phyloP scores from a whole-genome alignment of 2,329 filamentous ascomycete genomes.

The Neofusicoccum kwambonambiense region DNA sequence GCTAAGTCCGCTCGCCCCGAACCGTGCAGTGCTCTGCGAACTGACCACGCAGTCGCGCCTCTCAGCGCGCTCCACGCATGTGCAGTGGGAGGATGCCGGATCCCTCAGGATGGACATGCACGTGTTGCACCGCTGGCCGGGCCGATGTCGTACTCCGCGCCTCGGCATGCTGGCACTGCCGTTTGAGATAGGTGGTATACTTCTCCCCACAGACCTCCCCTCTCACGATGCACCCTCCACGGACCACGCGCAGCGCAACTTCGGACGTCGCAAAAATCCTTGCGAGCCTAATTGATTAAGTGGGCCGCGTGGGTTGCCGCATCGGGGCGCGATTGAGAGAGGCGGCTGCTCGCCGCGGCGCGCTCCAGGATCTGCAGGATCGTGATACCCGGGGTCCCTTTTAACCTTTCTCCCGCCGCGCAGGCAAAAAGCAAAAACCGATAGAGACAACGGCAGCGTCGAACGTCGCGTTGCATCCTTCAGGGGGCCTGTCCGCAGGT shows the following conservation, averaged over 20 bases:
- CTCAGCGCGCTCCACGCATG: too few relatives aligned
- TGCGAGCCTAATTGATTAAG: neutral
- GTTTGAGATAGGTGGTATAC: neutral
- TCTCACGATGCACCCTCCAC: neutral
- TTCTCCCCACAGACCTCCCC: neutral
- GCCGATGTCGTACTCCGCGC: neutral
- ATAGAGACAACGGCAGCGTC: neutral
- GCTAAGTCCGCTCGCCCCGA: too few relatives aligned
- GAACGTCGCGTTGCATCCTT: neutral
- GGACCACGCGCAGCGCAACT: neutral
- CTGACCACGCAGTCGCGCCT: too few relatives aligned
- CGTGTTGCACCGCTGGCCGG: too few relatives aligned
- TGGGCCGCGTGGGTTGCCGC: neutral
- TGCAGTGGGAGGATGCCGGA: too few relatives aligned
- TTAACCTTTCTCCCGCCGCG: neutral
- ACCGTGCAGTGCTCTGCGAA: too few relatives aligned
- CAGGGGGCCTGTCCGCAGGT: neutral
- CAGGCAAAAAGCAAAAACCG: neutral
- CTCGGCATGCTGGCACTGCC: neutral
- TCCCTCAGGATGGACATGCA: too few relatives aligned
- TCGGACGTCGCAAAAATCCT: conserved; percentile 9
- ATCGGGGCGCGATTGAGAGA: neutral
- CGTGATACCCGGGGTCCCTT: neutral
- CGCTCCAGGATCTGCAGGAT: neutral
- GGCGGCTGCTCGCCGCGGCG: neutral